Evolutionary conservation across 2,329 filamentous ascomycete species (phyloP).

Genomic region (Hymenoscyphus occultus): DNA sequence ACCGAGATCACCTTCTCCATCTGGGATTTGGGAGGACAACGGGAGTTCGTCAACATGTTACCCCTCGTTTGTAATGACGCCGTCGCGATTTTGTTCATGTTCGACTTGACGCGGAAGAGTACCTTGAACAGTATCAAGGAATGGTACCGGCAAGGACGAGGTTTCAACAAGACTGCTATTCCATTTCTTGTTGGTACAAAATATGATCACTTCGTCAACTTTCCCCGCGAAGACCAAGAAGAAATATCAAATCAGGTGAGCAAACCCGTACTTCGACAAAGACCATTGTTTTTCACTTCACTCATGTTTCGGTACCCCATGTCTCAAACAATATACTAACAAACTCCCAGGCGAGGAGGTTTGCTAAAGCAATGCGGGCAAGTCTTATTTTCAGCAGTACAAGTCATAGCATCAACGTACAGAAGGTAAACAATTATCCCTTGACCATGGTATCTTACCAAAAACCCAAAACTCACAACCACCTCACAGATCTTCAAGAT

Average conservation of each 20-base stretch:
- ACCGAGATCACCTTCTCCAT: slow-evolving; percentile 99
- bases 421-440: slow-evolving; percentile 65
- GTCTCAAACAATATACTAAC: slow-evolving; percentile 5
- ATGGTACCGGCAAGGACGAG: slow-evolving; percentile 95
- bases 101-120: slow-evolving; percentile 95
- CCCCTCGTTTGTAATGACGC: slow-evolving; percentile 99
- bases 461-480: neutral
- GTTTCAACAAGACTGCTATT: slow-evolving; percentile 99
- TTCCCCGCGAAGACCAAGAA: slow-evolving; percentile 94
- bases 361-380: slow-evolving; percentile 97
- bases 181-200: slow-evolving; percentile 96
- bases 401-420: slow-evolving; percentile 98
- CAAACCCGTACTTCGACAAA: neutral
- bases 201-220: slow-evolving; percentile 99
- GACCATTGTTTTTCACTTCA: neutral
- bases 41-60: slow-evolving; percentile 99
- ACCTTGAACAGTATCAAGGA: slow-evolving; percentile 99
- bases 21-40: slow-evolving; percentile 96
- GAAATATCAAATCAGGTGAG: slow-evolving; percentile 93
- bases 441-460: neutral
- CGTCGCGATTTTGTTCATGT: slow-evolving; percentile 99
- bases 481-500: slow-evolving; percentile 91
- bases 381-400: slow-evolving; percentile 98
- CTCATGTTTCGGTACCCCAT: neutral
- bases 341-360: slow-evolving; percentile 71